Conservation (phyloP, 345 rosid species). For the Carallia brachiata region DNA sequence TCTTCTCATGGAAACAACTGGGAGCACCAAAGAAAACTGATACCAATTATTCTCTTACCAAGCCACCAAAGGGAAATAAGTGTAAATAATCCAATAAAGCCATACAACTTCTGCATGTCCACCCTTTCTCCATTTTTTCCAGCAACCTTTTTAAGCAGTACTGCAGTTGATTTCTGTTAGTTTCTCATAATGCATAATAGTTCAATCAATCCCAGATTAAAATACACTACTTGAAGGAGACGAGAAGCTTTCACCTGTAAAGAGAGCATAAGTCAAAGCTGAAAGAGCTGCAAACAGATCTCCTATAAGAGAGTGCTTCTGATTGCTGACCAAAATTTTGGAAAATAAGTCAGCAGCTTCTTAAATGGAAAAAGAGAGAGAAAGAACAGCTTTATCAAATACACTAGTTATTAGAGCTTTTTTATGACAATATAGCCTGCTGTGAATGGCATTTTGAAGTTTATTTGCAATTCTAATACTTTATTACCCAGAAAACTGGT, state of each 20-base stretch:
- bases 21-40: not conserved
- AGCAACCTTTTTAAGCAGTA: conserved; percentile 42
- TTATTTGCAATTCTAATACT: too few species aligned
- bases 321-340: conserved; percentile 9
- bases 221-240: not conserved
- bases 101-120: conserved; percentile 47
- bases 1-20: not conserved
- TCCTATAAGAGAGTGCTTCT: conserved; percentile 36
- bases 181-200: not conserved
- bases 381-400: too few species aligned
- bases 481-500: too few species aligned
- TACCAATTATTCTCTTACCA: conserved; percentile 18
- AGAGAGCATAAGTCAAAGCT: conserved; percentile 39
- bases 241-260: conserved; percentile 29
- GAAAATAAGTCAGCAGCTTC: not conserved
- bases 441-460: too few species aligned
- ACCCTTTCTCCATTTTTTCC: conserved; percentile 43
- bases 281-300: conserved; percentile 46
- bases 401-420: too few species aligned
- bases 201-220: not conserved
- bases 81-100: conserved; percentile 42
- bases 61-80: conserved; percentile 46
- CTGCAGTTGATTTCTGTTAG: conserved; percentile 18
- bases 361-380: too few species aligned
- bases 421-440: too few species aligned